phyloP scores from a whole-genome alignment of 1,139 yeast genomes.

The Saccharomyces pastorianus region DNA sequence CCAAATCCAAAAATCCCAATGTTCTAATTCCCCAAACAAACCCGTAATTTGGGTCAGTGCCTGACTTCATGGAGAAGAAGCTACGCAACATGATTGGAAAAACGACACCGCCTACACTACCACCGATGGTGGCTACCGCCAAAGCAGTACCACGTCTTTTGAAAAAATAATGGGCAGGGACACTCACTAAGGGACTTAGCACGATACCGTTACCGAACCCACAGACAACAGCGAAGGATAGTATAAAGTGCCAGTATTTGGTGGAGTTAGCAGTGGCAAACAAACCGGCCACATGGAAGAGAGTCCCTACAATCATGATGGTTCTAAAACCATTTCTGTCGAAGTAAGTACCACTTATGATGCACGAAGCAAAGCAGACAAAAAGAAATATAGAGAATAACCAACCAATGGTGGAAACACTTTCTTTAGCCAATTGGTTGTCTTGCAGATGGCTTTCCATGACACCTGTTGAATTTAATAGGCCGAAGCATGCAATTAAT shows the following conservation, averaged over 20 bases:
- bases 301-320: slow-evolving; percentile 41
- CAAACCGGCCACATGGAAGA: slow-evolving; percentile 43
- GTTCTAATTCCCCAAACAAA: slow-evolving; percentile 52
- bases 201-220: slow-evolving; percentile 56
- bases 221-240: slow-evolving; percentile 47
- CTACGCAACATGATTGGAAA: slow-evolving; percentile 53
- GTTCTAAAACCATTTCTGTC: slow-evolving; percentile 51
- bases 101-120: slow-evolving; percentile 57
- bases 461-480: slow-evolving; percentile 55
- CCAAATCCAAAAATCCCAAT: slow-evolving; percentile 46
- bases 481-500: slow-evolving; percentile 50
- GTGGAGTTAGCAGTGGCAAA: slow-evolving; percentile 50
- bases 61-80: slow-evolving; percentile 32
- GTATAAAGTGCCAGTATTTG: slow-evolving; percentile 48
- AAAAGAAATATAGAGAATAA: slow-evolving; percentile 55
- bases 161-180: slow-evolving; percentile 55
- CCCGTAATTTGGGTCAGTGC: slow-evolving; percentile 36
- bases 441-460: slow-evolving; percentile 50
- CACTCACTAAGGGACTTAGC: slow-evolving; percentile 52
- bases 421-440: slow-evolving; percentile 42
- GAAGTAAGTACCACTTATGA: slow-evolving; percentile 54
- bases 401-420: slow-evolving; percentile 54
- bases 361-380: slow-evolving; percentile 46
- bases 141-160: slow-evolving; percentile 52
- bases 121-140: slow-evolving; percentile 60